Conservation (phyloP, 306 rosid species). For the Malus sieversii region DNA sequence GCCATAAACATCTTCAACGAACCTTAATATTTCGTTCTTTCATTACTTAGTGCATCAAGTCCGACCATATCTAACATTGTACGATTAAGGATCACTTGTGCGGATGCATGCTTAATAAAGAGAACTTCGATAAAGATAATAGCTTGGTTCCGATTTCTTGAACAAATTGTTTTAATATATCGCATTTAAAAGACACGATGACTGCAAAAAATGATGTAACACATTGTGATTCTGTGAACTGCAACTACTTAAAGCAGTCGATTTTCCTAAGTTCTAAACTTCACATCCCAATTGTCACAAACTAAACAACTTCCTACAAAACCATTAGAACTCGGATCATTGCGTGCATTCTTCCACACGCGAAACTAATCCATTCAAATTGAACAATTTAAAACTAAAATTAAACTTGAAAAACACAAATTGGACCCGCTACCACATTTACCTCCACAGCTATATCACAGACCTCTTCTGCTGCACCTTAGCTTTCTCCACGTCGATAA, state of each 20-base stretch:
- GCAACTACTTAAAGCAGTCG: not conserved
- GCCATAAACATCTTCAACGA: not conserved
- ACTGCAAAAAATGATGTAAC: not conserved
- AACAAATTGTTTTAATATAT: not conserved
- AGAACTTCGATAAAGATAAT: not conserved
- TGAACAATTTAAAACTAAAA: not conserved
- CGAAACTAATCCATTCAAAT: not conserved
- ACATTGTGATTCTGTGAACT: not conserved
- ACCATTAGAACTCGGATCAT: not conserved
- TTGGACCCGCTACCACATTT: not conserved
- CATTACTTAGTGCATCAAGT: not conserved
- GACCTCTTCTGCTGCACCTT: conserved; percentile 65
- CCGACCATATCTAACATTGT: not conserved
- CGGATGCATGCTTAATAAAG: no score
- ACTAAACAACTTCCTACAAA: not conserved
- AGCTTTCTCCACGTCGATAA: conserved; percentile 85
- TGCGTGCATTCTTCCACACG: not conserved
- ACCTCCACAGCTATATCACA: conserved; percentile 25
- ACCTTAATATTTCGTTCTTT: not conserved
- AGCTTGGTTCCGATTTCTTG: not conserved
- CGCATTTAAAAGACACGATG: not conserved
- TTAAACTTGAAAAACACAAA: not conserved
- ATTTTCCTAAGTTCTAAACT: not conserved
- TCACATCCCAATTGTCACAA: not conserved
- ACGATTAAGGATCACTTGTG: not conserved